phyloP scores from a whole-genome alignment of 2,329 filamentous ascomycete species.

The Sporothrix globosa region DNA sequence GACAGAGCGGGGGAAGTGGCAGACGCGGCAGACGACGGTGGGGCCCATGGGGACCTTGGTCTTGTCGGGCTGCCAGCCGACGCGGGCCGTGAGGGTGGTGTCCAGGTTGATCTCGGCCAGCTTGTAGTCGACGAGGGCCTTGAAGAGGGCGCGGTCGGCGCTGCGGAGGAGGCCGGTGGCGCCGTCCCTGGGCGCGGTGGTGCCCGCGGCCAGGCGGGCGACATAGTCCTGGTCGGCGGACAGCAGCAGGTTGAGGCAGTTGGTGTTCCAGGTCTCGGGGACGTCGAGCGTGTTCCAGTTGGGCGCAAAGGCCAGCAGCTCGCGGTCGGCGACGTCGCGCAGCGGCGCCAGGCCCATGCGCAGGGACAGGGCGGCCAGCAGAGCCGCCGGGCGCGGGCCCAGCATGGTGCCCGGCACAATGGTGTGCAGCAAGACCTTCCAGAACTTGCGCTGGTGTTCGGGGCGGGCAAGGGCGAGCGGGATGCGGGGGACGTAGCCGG shows the following conservation, averaged over 20 bases:
- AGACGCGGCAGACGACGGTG: slow-evolving; percentile 47
- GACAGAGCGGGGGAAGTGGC: slow-evolving; percentile 53
- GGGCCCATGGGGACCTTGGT: slow-evolving; percentile 50
- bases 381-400: slow-evolving; percentile 48
- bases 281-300: slow-evolving; percentile 54
- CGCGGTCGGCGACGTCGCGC: slow-evolving; percentile 46
- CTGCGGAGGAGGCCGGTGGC: slow-evolving; percentile 42
- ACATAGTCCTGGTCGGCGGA: slow-evolving; percentile 48
- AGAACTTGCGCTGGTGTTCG: slow-evolving; percentile 48
- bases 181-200: slow-evolving; percentile 27
- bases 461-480: slow-evolving; percentile 48
- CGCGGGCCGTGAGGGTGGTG: slow-evolving; percentile 48
- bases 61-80: slow-evolving; percentile 54
- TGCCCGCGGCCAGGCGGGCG: slow-evolving; percentile 11
- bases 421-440: slow-evolving; percentile 53
- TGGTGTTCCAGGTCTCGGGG: slow-evolving; percentile 55
- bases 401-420: slow-evolving; percentile 55
- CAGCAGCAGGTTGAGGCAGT: slow-evolving; percentile 51
- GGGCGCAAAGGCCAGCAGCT: slow-evolving; percentile 47
- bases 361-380: slow-evolving; percentile 54
- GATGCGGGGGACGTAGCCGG: slow-evolving; percentile 45
- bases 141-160: slow-evolving; percentile 49
- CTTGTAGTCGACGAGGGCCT: slow-evolving; percentile 51
- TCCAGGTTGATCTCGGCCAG: slow-evolving; percentile 52
- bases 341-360: slow-evolving; percentile 52